Base-by-base conservation (phyloP, 2,329 filamentous ascomycete genomes). In the Chaetomiaceae sp. region DNA sequence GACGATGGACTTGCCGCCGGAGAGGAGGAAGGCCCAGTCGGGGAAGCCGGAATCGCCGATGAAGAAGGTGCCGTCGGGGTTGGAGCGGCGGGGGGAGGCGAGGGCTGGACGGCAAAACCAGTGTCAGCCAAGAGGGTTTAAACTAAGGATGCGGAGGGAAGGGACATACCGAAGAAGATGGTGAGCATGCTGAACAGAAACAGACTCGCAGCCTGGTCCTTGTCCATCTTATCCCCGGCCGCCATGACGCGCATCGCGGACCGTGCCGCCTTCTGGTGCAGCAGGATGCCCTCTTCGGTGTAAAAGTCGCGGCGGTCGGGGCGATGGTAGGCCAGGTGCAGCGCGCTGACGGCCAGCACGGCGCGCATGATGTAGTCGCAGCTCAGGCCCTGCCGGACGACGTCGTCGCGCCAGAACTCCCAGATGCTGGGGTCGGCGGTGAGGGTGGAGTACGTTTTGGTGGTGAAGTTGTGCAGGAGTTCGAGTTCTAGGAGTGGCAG, bases 401-500 rank as follows among this genome's bases (percentile, higher is more conserved):
- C 71, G 48, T 72, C 73, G 7, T 75, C 67, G 6, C 72, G 71
- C 73, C 75, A 80, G 27, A 79, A 69, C 31, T 70, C 67, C 37
- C 72, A 72, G 3, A 78, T 57, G 6, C 65, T 59, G 0, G 71
- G 66, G 34, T 75, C 70, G 6, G 65, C 66, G 4, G 72, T 71
- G 3, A 81, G 64, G 0, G 77, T 79, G n/a, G 69, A 66, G 47
- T 71, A 72, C 0, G 78, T 81, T 9, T 71, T 72, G 0, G 72
- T 75, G 40, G 71, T 72, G 57, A 72, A 81, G 64, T 81, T 76
- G 60, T 81, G 76, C 6, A 82, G 67, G 1, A 82, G 70, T 58
- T 81, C 76, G 8, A 80, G 68, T 42, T 80, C 75, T 11, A 71
- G 60, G 1, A 76, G 58, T 22, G 73, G 72, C 17, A 74, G 61